Conservation (phyloP, 139 green algal species). For the Chlorella sp. region DNA sequence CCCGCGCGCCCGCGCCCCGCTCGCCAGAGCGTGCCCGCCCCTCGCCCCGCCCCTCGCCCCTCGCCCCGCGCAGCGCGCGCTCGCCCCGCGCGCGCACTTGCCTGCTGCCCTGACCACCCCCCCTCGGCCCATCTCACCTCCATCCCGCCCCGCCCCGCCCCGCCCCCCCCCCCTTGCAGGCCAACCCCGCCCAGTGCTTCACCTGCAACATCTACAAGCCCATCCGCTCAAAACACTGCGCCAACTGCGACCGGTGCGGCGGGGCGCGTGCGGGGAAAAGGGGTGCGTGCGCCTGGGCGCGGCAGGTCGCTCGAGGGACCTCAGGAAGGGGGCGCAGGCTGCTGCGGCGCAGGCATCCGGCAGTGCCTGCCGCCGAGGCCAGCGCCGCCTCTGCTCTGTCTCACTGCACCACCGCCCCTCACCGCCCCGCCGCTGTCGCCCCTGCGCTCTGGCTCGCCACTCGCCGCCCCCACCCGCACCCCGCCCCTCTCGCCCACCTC, state of each 20-base stretch:
- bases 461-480: too few relatives aligned
- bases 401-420: too few relatives aligned
- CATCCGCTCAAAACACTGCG: conserved; percentile 61
- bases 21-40: neutral
- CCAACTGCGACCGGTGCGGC: conserved; percentile 34
- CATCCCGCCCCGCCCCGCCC: neutral
- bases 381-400: too few relatives aligned
- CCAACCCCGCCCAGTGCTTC: conserved; percentile 34
- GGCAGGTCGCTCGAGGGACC: neutral
- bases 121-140: neutral
- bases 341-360: too few relatives aligned
- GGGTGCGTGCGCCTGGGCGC: neutral
- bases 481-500: too few relatives aligned
- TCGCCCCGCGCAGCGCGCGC: neutral
- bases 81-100: neutral
- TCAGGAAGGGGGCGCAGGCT: too few relatives aligned
- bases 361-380: too few relatives aligned
- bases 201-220: conserved; percentile 52
- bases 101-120: neutral
- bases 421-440: too few relatives aligned
- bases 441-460: too few relatives aligned
- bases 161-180: neutral
- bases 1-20: too few relatives aligned
- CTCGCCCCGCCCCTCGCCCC: neutral
- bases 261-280: neutral